Percentiles rank a stretch among this genome's conserved stretches.
Conservation (phyloP, 2,329 filamentous ascomycete genomes). For the Bisporella sp. region DNA sequence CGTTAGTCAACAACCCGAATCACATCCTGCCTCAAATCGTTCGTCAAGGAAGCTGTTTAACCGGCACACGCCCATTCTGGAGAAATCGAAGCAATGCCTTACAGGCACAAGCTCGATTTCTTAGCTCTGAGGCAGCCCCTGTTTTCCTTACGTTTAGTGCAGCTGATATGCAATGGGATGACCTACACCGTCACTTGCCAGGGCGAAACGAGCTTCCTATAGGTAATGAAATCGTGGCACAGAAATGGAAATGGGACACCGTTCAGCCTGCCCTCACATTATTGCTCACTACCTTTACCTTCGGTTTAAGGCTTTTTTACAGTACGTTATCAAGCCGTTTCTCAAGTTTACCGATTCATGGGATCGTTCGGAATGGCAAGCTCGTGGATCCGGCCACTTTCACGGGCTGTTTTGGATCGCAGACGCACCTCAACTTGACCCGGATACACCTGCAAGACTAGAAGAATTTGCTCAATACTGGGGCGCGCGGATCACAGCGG, state of each 20-base stretch:
- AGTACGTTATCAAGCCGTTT: neutral
- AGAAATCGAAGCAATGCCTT: neutral
- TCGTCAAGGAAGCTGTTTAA: neutral
- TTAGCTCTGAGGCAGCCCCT: neutral
- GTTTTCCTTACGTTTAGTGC: slow-evolving; percentile 2
- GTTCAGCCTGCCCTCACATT: neutral
- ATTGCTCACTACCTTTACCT: neutral
- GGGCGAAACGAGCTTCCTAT: neutral
- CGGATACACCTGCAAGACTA: neutral
- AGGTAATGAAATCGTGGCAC: too few species aligned
- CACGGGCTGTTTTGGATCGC: neutral
- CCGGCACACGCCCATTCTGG: slow-evolving; percentile 1
- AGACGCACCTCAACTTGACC: neutral
- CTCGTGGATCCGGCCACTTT: neutral
- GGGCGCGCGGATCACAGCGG: neutral
- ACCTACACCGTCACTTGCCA: slow-evolving; percentile 1
- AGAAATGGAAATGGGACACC: neutral
- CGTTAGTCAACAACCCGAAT: neutral
- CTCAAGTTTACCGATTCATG: neutral
- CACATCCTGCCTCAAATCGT: neutral
- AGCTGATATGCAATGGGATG: slow-evolving; percentile 1
- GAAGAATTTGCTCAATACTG: neutral
- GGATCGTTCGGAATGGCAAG: neutral
- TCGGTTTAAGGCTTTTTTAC: neutral
- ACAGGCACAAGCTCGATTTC: neutral